Conservation (phyloP, 805 yeast genomes). For the Zygotorulaspora chibaensis region DNA sequence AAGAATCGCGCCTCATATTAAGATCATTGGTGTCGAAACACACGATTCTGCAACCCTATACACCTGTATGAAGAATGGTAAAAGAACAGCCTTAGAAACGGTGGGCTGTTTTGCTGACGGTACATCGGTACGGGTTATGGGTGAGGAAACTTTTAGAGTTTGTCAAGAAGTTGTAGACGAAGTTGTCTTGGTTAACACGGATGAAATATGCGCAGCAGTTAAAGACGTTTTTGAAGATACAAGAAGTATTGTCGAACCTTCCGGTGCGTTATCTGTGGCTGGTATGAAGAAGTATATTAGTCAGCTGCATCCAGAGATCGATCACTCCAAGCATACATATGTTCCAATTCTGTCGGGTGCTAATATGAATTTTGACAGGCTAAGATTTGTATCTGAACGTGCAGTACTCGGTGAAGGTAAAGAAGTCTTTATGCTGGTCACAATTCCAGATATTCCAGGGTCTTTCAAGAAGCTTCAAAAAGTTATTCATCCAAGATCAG, state of each 20-base stretch:
- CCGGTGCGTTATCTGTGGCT: constrained; percentile 95
- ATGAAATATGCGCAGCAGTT: constrained; percentile 94
- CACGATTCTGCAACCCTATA: constrained; percentile 91
- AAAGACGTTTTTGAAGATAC: constrained; percentile 96
- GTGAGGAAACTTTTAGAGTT: constrained; percentile 86
- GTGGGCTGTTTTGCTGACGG: constrained; percentile 99
- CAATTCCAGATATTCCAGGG: constrained; percentile 91
- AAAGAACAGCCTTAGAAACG: constrained; percentile 52
- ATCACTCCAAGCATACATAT: constrained; percentile 65
- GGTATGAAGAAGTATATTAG: constrained; percentile 82
- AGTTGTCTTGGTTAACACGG: constrained; percentile 77
- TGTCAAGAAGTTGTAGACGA: constrained; percentile 82
- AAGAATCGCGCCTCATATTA: constrained; percentile 96
- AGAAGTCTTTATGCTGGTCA: constrained; percentile 86
- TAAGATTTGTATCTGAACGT: constrained; percentile 93
- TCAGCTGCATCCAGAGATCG: constrained; percentile 56
- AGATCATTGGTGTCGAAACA: constrained; percentile 93
- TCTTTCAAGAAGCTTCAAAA: constrained; percentile 75
- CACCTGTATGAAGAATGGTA: constrained; percentile 56
- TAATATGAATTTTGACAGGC: constrained; percentile 94
- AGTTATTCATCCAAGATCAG: constrained; percentile 78
- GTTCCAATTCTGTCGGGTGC: constrained; percentile 93
- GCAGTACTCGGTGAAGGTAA: constrained; percentile 98
- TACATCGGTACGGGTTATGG: constrained; percentile 87
- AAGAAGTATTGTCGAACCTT: constrained; percentile 88